Conservation (phyloP, 495 filamentous ascomycete genomes). For the Hypoxylon rickii region DNA sequence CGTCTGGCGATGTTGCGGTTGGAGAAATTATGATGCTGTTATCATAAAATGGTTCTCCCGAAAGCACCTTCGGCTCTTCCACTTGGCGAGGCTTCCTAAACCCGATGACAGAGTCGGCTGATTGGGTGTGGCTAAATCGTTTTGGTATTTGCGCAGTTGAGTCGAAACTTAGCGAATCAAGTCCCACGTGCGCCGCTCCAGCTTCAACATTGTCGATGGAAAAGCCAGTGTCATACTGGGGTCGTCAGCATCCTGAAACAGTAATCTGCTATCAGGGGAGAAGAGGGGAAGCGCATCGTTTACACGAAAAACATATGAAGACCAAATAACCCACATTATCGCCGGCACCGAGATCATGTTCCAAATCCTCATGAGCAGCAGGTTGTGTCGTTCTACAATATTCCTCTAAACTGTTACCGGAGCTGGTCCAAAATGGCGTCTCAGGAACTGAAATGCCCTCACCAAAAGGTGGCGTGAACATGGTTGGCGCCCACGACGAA, state of each 20-base stretch:
- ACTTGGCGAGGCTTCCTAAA: too few relatives aligned
- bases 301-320: too few relatives aligned
- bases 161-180: too few relatives aligned
- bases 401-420: slow-evolving; percentile 6
- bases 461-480: slow-evolving; percentile 22
- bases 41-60: not conserved
- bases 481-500: slow-evolving; percentile 6
- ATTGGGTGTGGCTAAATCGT: too few relatives aligned
- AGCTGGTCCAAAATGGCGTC: slow-evolving; percentile 11
- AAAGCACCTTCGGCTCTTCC: too few relatives aligned
- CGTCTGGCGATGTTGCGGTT: too few relatives aligned
- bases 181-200: not conserved
- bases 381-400: slow-evolving; percentile 5
- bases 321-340: slow-evolving; percentile 11
- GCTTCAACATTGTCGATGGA: not conserved
- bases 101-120: too few relatives aligned
- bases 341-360: not conserved
- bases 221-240: not conserved
- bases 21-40: not conserved
- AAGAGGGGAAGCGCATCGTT: too few relatives aligned
- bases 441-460: slow-evolving; percentile 8
- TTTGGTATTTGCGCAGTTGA: too few relatives aligned
- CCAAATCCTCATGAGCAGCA: not conserved
- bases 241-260: too few relatives aligned
- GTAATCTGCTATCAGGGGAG: too few relatives aligned